phyloP scores from a whole-genome alignment of 2,329 filamentous ascomycete genomes.

The Fusarium camptoceras region DNA sequence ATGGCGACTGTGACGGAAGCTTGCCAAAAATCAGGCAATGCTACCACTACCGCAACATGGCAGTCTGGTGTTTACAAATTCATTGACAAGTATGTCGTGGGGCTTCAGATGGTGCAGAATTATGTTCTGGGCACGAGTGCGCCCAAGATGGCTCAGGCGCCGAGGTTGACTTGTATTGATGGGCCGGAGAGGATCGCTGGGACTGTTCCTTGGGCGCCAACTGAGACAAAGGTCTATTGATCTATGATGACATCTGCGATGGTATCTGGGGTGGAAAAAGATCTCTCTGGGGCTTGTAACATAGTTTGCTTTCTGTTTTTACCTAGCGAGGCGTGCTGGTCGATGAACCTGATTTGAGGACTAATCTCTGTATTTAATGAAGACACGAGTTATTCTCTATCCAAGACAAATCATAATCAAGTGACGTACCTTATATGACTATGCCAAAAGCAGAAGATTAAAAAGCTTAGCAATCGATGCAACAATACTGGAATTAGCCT shows the following conservation, averaged over 20 bases:
- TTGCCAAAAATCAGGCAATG: slow-evolving; percentile 12
- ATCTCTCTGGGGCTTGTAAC: neutral
- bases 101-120: slow-evolving; percentile 17
- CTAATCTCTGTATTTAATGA: neutral
- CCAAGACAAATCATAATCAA: too few species aligned
- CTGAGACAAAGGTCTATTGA: neutral
- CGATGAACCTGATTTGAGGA: neutral
- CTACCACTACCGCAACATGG: slow-evolving; percentile 29
- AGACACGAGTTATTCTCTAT: neutral
- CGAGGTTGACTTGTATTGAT: slow-evolving; percentile 14
- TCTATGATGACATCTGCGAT: rapidly evolving
- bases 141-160: slow-evolving; percentile 14
- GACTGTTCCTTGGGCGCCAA: neutral
- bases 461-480: too few species aligned
- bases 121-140: slow-evolving; percentile 4
- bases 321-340: neutral
- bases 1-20: slow-evolving; percentile 21
- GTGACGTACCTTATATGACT: too few species aligned
- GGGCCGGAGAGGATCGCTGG: neutral
- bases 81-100: slow-evolving; percentile 29
- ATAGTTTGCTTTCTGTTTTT: neutral
- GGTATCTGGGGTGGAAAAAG: rapidly evolving
- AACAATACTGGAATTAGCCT: too few species aligned
- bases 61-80: slow-evolving; percentile 28
- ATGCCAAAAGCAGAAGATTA: too few species aligned